These are phyloP conservation scores for Fusarium newnesense DNA, from an alignment of 2,329 filamentous ascomycete species.

Conservation along the genomic window DNA sequence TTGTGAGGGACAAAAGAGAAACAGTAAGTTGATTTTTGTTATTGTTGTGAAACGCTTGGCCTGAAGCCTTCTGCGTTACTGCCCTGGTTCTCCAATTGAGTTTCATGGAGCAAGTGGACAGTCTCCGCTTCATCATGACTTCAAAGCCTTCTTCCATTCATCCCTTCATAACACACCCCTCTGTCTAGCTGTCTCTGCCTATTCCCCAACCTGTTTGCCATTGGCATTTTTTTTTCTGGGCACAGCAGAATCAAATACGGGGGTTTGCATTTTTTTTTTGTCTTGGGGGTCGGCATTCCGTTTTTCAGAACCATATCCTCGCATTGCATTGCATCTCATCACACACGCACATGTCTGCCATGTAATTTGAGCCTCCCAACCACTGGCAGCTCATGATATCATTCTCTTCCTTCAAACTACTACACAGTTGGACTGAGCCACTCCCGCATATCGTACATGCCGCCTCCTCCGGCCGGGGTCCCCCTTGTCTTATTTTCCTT, in stretches of 20 bases:
- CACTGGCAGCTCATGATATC: conserved; percentile 36
- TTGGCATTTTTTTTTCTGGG: conserved; percentile 32
- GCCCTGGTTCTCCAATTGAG: conserved; percentile 2
- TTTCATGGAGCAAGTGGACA: conserved; percentile 1
- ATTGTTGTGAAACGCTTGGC: neutral
- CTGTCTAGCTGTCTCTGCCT: conserved; percentile 26
- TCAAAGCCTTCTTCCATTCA: conserved; percentile 22
- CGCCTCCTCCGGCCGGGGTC: conserved; percentile 18
- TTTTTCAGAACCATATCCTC: conserved; percentile 16
- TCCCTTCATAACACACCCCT: conserved; percentile 29
- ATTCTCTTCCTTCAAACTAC: conserved; percentile 10
- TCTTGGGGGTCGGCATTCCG: conserved; percentile 23
- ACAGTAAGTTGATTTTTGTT: conserved; percentile 18
- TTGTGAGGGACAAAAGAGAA: conserved; percentile 12
- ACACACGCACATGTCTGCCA: conserved; percentile 19
- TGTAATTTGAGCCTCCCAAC: conserved; percentile 37
- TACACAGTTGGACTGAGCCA: conserved; percentile 33
- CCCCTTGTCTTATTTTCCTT: conserved; percentile 34
- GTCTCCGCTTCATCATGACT: conserved; percentile 19
- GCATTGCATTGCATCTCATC: conserved; percentile 8
- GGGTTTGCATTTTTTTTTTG: conserved; percentile 11
- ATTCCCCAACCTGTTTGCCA: conserved; percentile 23
- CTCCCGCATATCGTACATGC: conserved; percentile 40
- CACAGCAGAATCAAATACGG: conserved; percentile 29
- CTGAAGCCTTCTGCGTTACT: neutral